These are phyloP conservation scores for Eimeria falciformis DNA, from an alignment of 169 alveolate species.

Conservation along the genomic window DNA sequence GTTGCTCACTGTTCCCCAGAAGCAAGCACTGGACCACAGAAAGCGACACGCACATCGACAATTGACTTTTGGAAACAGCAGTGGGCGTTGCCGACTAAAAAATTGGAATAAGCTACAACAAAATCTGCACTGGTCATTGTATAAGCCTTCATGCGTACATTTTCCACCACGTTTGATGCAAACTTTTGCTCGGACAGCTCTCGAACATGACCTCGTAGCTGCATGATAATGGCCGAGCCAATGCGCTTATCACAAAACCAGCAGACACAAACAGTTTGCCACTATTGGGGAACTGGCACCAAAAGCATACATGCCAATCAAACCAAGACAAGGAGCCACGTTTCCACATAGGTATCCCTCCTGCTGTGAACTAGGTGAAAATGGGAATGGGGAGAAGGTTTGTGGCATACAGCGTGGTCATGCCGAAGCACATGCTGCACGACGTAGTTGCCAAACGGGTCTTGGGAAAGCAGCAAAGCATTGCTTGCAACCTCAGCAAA, in stretches of 20 bases:
- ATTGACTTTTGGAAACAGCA: conserved; percentile 55
- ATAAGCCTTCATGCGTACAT: neutral
- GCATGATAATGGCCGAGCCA: neutral
- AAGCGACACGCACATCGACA: too few species aligned
- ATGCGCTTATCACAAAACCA: conserved; percentile 30
- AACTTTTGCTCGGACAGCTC: conserved; percentile 93
- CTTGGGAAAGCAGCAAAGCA: conserved; percentile 90
- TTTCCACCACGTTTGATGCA: conserved; percentile 95
- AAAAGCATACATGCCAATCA: neutral
- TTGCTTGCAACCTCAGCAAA: conserved; percentile 86
- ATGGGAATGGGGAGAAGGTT: neutral
- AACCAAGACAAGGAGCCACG: neutral
- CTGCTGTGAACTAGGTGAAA: conserved; percentile 78
- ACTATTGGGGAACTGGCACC: neutral
- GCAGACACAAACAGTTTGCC: neutral
- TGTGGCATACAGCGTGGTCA: neutral
- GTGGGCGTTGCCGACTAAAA: too few species aligned
- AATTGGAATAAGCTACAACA: neutral
- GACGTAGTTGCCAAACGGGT: conserved; percentile 97
- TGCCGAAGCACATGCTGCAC: conserved; percentile 90
- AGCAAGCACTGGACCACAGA: conserved; percentile 78
- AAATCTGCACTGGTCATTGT: neutral
- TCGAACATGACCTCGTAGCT: conserved; percentile 85
- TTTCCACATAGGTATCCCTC: conserved; percentile 80
- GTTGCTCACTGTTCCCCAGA: conserved; percentile 81